phyloP scores from a whole-genome alignment of 1,284 basidiomycete species.

The Boletus sp. region DNA sequence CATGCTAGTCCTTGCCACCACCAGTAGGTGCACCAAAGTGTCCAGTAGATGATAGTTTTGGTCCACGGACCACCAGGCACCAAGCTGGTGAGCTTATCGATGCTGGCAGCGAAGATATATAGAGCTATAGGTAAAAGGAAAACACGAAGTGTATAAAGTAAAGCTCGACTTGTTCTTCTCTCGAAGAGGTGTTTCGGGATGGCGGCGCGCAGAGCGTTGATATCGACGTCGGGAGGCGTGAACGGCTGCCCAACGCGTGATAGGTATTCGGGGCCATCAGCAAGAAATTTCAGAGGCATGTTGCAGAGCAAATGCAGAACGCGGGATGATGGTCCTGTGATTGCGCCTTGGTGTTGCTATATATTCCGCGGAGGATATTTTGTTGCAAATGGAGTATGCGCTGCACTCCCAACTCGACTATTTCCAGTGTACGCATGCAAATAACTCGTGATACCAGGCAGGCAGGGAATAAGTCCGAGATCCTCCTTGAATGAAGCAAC shows the following conservation, averaged over 20 bases:
- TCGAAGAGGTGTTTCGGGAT: constrained; percentile 3
- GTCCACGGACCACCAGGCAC: background rate
- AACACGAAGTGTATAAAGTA: constrained; percentile 1
- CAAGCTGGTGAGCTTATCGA: background rate
- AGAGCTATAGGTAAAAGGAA: background rate
- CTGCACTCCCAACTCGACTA: background rate
- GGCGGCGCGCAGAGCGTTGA: background rate
- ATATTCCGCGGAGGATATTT: background rate
- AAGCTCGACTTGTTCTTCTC: background rate
- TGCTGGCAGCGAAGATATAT: background rate
- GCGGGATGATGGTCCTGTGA: background rate
- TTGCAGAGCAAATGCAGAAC: background rate
- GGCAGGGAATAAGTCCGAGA: background rate
- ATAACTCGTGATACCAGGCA: background rate
- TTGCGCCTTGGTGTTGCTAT: background rate
- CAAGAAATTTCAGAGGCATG: background rate
- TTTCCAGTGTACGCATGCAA: background rate
- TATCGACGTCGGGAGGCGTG: constrained; percentile 2
- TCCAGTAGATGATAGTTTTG: background rate
- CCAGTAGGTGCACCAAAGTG: constrained; percentile 5
- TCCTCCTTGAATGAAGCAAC: background rate
- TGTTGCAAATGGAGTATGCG: background rate
- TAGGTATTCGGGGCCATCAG: constrained; percentile 1
- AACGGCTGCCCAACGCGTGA: background rate
- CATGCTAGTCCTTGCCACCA: constrained; percentile 4